Base-by-base conservation (phyloP, 345 rosid genomes). In the Hypericum androsaemum region DNA sequence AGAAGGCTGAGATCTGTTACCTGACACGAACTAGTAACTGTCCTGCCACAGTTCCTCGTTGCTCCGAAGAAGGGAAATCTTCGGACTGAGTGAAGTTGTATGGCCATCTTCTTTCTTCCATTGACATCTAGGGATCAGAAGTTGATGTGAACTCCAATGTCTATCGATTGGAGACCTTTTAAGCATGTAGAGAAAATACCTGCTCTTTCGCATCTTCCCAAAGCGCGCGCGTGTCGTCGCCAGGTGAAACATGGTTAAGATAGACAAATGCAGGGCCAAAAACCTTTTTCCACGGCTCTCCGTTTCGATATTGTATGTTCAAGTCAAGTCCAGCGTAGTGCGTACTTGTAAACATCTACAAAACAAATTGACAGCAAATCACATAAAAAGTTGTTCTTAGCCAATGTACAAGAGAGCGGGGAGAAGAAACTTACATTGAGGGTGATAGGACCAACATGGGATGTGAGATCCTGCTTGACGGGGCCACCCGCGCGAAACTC, bases 241-340 rank as follows among this genome's bases (percentile, higher is more conserved):
- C 5, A 10, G 47, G 12, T 0, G 47, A 10, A 39, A 40, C 32
- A 5, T 56, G 43, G 38, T 65, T 65, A 0, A 65, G 57, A 41
- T 59, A 65, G 17, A 56, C 52, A 17, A 60, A 61, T 37, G 46
- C 52, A n/a, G 71, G 71, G 16, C 71, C 71, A 39, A 60, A 12
- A 35, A 61, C 71, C 39, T 61, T 66, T 22, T 66, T 66, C 71
- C 71, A 66, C 8, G 65, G 45, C 53, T 66, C 62, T 28, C 71
- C 71, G 61, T 61, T 57, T 45, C 71, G 12, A 45, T 60, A 61
- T 14, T 7, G 17, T n/a, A 64, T 59, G 8, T 59, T 49, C 7
- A 65, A 36, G 56, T 59, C 64, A 50, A 47, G 59, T 13, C 70
- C 70, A 15, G 64, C 46, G 38, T 65, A 65, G 43, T 65, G 70